phyloP scores from a whole-genome alignment of 164 flowering plant species.

The Pachysandra terminalis region DNA sequence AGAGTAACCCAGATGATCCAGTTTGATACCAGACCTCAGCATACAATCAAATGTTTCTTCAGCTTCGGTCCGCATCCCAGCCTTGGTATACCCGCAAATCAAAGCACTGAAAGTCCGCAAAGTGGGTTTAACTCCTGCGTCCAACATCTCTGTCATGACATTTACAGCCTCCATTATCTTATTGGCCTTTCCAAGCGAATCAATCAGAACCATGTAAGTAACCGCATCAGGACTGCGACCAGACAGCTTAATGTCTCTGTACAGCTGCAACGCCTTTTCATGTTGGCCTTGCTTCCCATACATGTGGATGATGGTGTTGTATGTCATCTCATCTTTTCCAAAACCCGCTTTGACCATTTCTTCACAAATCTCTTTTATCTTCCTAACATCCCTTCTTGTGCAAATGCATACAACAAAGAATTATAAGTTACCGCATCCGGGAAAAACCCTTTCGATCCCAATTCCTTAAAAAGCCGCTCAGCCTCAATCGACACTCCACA shows the following conservation, averaged over 20 bases:
- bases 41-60: conserved; percentile 67
- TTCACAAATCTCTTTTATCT: conserved; percentile 57
- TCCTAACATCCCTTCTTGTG: conserved; percentile 68
- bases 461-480: conserved; percentile 59
- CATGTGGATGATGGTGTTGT: conserved; percentile 92
- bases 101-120: conserved; percentile 84
- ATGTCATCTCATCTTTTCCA: conserved; percentile 81
- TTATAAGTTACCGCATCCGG: conserved; percentile 97
- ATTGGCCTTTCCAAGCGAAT: conserved; percentile 86
- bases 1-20: conserved; percentile 80
- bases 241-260: conserved; percentile 63
- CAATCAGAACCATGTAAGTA: conserved; percentile 87
- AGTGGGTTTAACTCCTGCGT: conserved; percentile 72
- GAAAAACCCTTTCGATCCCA: conserved; percentile 61
- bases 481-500: conserved; percentile 68
- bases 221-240: conserved; percentile 78
- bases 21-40: conserved; percentile 74
- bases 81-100: conserved; percentile 87
- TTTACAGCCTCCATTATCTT: conserved; percentile 64
- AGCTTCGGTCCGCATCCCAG: conserved; percentile 72
- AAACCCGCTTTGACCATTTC: conserved; percentile 77
- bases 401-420: conserved; percentile 87
- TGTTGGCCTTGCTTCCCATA: conserved; percentile 84
- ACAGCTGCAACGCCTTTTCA: conserved; percentile 64
- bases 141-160: conserved; percentile 85